Percentiles rank a stretch among this genome's conserved stretches.
These are phyloP conservation scores for Dryadomyces sulphureus DNA, from an alignment of 2,329 filamentous ascomycete species.

Conservation along the genomic window DNA sequence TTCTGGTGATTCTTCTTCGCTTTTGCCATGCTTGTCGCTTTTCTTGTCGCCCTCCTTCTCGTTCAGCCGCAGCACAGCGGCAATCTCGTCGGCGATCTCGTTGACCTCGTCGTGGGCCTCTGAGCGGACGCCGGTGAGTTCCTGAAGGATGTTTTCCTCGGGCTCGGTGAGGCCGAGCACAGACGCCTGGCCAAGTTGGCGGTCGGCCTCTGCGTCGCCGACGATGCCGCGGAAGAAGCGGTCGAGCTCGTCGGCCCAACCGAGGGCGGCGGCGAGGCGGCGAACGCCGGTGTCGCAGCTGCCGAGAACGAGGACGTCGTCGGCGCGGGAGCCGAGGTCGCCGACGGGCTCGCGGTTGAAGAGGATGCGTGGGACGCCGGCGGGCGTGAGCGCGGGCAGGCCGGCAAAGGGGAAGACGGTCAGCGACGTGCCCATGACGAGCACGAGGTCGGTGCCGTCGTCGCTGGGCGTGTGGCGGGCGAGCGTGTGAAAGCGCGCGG, in stretches of 20 bases:
- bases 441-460: slow-evolving; percentile 21
- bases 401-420: slow-evolving; percentile 64
- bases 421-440: slow-evolving; percentile 14
- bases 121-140: not conserved
- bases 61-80: slow-evolving; percentile 6
- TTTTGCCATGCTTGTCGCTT: not conserved
- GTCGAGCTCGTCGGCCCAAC: slow-evolving; percentile 78
- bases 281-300: slow-evolving; percentile 74
- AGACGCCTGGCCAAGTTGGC: slow-evolving; percentile 24
- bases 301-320: slow-evolving; percentile 74
- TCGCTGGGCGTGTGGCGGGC: slow-evolving; percentile 28
- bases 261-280: slow-evolving; percentile 62
- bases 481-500: slow-evolving; percentile 48
- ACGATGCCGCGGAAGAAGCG: slow-evolving; percentile 55
- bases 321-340: slow-evolving; percentile 55
- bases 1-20: not conserved
- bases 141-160: not conserved
- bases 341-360: slow-evolving; percentile 83
- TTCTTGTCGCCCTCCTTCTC: not conserved
- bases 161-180: slow-evolving; percentile 19
- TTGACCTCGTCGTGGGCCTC: slow-evolving; percentile 8
- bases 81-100: slow-evolving; percentile 8
- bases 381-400: slow-evolving; percentile 49
- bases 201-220: slow-evolving; percentile 41
- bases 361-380: slow-evolving; percentile 58